Percentiles rank a stretch among this genome's conserved stretches.
These are phyloP conservation scores for Ophidiomyces ophidiicola DNA, from an alignment of 2,329 filamentous ascomycete genomes.

Conservation along the genomic window DNA sequence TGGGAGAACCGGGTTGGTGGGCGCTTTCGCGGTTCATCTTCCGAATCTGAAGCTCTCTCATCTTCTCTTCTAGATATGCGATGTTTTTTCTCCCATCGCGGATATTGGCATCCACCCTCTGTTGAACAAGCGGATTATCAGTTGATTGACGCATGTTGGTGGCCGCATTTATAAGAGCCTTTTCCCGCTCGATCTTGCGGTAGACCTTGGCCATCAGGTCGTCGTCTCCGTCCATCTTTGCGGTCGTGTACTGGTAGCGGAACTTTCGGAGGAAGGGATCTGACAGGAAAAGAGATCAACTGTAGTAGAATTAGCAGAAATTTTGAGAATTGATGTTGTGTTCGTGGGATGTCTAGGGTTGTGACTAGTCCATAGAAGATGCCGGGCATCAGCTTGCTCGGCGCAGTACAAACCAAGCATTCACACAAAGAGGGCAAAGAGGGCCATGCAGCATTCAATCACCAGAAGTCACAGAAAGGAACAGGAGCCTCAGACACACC, in stretches of 20 bases:
- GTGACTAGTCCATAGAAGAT: conserved; percentile 6
- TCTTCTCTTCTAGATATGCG: conserved; percentile 86
- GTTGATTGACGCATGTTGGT: conserved; percentile 93
- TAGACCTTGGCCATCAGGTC: conserved; percentile 65
- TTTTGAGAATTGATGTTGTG: not conserved
- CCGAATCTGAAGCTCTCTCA: conserved; percentile 77
- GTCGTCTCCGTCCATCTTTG: conserved; percentile 46
- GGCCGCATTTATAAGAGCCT: conserved; percentile 84
- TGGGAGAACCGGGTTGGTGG: conserved; percentile 28
- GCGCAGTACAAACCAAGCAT: conserved; percentile 1
- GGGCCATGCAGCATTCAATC: not conserved
- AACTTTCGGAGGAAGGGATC: not conserved
- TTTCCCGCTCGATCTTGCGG: conserved; percentile 96
- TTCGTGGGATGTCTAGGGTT: conserved; percentile 1
- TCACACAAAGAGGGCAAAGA: not conserved
- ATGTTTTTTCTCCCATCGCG: conserved; percentile 87
- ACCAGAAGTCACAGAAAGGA: not conserved
- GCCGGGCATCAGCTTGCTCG: conserved; percentile 3
- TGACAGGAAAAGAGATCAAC: not conserved
- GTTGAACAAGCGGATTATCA: conserved; percentile 81
- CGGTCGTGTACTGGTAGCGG: conserved; percentile 3
- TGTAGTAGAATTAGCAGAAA: conserved; percentile 4
- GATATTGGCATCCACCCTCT: conserved; percentile 84
- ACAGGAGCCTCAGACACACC: too few relatives aligned
- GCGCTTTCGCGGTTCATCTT: conserved; percentile 46